Evolutionary conservation across 257 asterid species (phyloP).

Genomic region (Ajuga chamaepitys): DNA sequence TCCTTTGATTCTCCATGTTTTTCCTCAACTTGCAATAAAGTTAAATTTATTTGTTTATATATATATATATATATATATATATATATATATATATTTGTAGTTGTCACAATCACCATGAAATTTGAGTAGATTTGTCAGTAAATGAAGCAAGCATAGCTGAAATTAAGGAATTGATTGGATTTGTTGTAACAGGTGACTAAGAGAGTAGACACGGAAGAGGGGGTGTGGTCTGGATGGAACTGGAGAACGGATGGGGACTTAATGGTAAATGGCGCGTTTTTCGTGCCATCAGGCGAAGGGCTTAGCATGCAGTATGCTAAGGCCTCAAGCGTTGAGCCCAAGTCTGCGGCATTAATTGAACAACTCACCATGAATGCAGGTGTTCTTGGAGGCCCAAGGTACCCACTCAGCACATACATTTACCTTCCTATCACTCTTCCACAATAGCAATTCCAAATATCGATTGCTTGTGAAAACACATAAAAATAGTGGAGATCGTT

Average conservation of each 20-base stretch:
- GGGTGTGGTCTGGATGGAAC: slow-evolving; percentile 52
- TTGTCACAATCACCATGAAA: slow-evolving; percentile 8
- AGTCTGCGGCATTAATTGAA: slow-evolving; percentile 27
- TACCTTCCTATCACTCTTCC: neutral
- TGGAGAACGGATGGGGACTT: slow-evolving; percentile 67
- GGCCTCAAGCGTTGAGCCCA: slow-evolving; percentile 42
- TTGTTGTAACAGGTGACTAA: slow-evolving; percentile 41
- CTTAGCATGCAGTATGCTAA: slow-evolving; percentile 38
- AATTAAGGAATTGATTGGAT: neutral
- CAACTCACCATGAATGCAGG: slow-evolving; percentile 46
- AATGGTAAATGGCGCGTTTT: slow-evolving; percentile 58
- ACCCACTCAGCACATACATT: neutral
- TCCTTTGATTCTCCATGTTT: neutral
- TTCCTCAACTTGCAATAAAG: slow-evolving; percentile 14
- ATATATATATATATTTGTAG: too few relatives aligned
- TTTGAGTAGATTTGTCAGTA: neutral
- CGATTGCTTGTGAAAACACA: neutral
- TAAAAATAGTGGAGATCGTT: neutral
- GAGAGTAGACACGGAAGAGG: slow-evolving; percentile 49
- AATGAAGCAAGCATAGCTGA: neutral
- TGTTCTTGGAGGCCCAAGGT: slow-evolving; percentile 41
- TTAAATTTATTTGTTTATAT: neutral
- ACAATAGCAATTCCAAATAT: neutral
- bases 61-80: too few relatives aligned
- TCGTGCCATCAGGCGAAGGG: slow-evolving; percentile 58